Base-by-base conservation (phyloP, 2,329 filamentous ascomycete genomes). In the Albophoma yamanashiensis region DNA sequence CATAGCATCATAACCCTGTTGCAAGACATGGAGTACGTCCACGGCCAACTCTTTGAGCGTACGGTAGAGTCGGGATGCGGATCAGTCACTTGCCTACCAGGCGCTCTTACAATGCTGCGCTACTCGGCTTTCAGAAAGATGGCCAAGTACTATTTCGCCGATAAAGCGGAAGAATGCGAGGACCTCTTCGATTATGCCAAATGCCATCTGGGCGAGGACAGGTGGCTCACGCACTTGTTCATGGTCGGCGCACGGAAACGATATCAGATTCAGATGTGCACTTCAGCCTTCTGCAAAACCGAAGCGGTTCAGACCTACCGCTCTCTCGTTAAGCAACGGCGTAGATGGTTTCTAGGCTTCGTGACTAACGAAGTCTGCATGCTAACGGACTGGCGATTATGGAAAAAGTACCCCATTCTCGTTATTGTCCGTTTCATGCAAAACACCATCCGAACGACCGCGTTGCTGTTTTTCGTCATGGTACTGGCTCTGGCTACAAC, bases 301-400 rank as follows among this genome's bases (percentile, higher is more conserved):
- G 93, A 97, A 74, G 93, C 94, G 27, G 93, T 97, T 22, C 92
- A 96, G 75, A 92, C 89, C 2, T 92, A 92, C 73, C 77, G 78
- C 60, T 92, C 89, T 66, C 82, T 99, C 55, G 81, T 97, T 71
- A 97, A 97, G 79, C 94, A 99, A 77, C 87, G 94, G 62, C 88
- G 93, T 59, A 84, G 94, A 70, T 99, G 94, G 94, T 97, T 97
- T 72, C 80, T 97, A 50, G 92, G 93, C 38, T 97, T 96, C 74
- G 92, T 97, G 76, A 97, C 93, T 20, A 99, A 99, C 73, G 93
- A 97, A 73, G 93, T 92, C 9, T 97, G 92, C 76, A 97, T 97
- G 94, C 79, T 99, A 76, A 97, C 94, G 1, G 93, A 97, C 74
- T 86, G 89, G 74, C 86, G 94, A 61, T 80, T 97, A 36, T 97